Base-by-base conservation (phyloP, 306 rosid species). In the Ziziphus jujuba region DNA sequence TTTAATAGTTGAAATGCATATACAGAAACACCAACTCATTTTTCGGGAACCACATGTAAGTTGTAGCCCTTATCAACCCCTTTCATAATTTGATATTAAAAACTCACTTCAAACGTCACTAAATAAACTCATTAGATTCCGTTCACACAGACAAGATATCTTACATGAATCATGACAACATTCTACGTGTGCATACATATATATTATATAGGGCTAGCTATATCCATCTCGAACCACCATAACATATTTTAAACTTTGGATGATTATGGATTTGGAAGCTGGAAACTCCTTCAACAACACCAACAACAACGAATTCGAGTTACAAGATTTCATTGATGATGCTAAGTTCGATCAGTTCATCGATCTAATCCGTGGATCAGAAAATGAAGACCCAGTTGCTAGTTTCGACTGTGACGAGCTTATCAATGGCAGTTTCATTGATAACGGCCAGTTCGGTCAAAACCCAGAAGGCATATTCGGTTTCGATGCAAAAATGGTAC, bases 331-430 rank as follows among this genome's bases (percentile, higher is more conserved):
- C 72, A 72, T 77, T 20, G 91, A 75, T 0, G 76, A 82, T 21
- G 66, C 91, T 15, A 86, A 83, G 70, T 83, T 86, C 64, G 85
- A 83, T 77, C 96, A 82, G 48, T 89, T 86, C 55, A 74, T 92
- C 69, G 77, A 90, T 77, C 82, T 80, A 52, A 82, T 93, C 61
- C 78, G 96, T 3, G 96, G 95, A n/a, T n/a, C n/a, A 23, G 97
- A 80, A 35, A 63, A 59, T 25, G 88, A 70, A 43, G 76, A 74
- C 63, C 70, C 75, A 2, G 47, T 69, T 7, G 28, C 72, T 22
- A 76, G 73, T 81, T 84, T 86, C 6, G 75, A 70, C 74, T 71
- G 75, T 21, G 86, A 82, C 23, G 85, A 82, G 34, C 77, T 72
- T 52, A 57, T 85, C 78, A 84, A 77, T 59, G 84, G 81, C 59